Percentiles rank a stretch among this genome's conserved stretches.
phyloP scores from a whole-genome alignment of 768 basidiomycete species.

The Hemileccinum impolitum region DNA sequence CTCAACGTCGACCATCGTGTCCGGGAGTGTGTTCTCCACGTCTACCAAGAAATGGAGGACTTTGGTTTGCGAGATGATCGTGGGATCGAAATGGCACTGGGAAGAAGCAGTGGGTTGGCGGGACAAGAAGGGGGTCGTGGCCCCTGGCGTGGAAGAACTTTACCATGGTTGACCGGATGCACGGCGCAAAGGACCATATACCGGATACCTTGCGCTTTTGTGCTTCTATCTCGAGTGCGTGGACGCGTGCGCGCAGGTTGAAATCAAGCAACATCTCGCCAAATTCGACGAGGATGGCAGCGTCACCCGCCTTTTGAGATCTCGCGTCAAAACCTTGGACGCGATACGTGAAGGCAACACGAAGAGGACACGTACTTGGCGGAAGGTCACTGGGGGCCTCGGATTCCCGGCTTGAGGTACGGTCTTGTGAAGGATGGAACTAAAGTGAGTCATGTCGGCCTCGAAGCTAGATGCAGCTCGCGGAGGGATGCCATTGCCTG shows the following conservation, averaged over 20 bases:
- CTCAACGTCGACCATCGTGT: slow-evolving; percentile 36
- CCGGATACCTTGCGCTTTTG: slow-evolving; percentile 31
- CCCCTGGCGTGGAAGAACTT: too few relatives aligned
- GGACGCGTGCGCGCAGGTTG: slow-evolving; percentile 51
- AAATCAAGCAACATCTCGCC: slow-evolving; percentile 54
- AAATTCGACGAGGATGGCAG: slow-evolving; percentile 60
- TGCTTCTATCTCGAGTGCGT: slow-evolving; percentile 48
- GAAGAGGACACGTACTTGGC: slow-evolving; percentile 42
- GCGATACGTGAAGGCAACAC: too few relatives aligned
- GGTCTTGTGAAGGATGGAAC: slow-evolving; percentile 13
- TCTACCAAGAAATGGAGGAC: slow-evolving; percentile 42
- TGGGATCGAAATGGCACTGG: slow-evolving; percentile 52
- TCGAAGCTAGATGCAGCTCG: neutral
- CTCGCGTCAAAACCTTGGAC: neutral
- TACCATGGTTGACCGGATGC: slow-evolving; percentile 60
- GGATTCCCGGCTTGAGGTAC: slow-evolving; percentile 3
- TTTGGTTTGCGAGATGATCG: slow-evolving; percentile 37
- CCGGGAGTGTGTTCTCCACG: slow-evolving; percentile 38
- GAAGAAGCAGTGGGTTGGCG: too few relatives aligned
- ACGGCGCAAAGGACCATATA: slow-evolving; percentile 43
- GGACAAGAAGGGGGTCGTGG: neutral
- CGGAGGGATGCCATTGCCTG: neutral
- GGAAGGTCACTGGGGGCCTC: slow-evolving; percentile 42
- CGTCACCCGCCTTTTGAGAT: slow-evolving; percentile 53
- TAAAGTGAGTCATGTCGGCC: neutral